Base-by-base conservation (phyloP, 257 asterid genomes). In the Solanum tarijense region DNA sequence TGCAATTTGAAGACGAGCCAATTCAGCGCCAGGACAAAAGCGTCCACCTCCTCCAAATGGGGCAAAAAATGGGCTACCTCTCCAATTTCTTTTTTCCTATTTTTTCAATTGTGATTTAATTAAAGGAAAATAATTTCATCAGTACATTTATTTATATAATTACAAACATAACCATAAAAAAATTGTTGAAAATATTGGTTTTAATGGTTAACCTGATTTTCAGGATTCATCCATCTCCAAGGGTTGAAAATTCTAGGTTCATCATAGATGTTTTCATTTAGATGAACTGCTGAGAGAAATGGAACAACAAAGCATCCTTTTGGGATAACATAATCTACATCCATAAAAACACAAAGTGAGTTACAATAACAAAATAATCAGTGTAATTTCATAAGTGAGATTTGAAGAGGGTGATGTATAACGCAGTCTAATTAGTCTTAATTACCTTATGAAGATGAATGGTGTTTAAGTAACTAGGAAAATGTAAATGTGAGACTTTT, bases 21-120 rank as follows among this genome's bases (percentile, higher is more conserved):
- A 88, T 91, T 96, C 99, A 36, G 99, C 99, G 76, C 99, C 99
- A 9, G 99, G 99, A 84, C 99, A 96, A 73, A 96, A 96, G 87
- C 99, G 93, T 68, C 93, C 90, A 27, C 99, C 99, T 87, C 99
- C 99, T 16, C 99, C 99, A 86, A 95, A 96, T 29, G 99, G 99
- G 23, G 96, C 92, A 88, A 95, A 96, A 89, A 89, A 89, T 76
- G 93, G 93, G 84, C 98, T 91, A 83, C 85, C 93, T 92, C 98
- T 92, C 98, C 99, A 96, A 60, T 95, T 96, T 87, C 98, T 91
- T 93, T 95, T 96, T 88, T 95, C 98, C 98, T 96, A 58, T 36
- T 43, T 27, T 48, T 18, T 41, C 43, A 48, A 82, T 82, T 14
- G 10, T 21, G 72, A 34, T 12, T 25, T 25, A 14, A 21, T 39